phyloP scores from a whole-genome alignment of 2,329 filamentous ascomycete genomes.

The Raffaelea deltoideospora region DNA sequence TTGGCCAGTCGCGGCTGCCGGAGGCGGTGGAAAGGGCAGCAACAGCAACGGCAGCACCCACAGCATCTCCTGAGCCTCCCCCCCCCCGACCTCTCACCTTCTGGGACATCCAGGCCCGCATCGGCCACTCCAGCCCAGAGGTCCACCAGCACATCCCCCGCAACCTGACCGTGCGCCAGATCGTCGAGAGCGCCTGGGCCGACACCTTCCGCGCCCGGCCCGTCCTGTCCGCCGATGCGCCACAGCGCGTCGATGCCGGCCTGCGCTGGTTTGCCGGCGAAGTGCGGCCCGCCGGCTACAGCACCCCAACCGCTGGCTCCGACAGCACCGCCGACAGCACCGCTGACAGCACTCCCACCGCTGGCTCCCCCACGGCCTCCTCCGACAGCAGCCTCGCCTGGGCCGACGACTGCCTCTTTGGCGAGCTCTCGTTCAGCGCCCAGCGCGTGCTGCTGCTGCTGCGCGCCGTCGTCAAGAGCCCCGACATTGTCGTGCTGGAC shows the following conservation, averaged over 20 bases:
- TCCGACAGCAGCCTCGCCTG: slow-evolving; percentile 32
- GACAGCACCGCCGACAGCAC: slow-evolving; percentile 43
- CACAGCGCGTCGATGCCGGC: slow-evolving; percentile 48
- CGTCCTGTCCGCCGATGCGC: slow-evolving; percentile 40
- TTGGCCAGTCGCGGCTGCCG: slow-evolving; percentile 68
- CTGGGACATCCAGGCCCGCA: slow-evolving; percentile 79
- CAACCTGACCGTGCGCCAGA: slow-evolving; percentile 53
- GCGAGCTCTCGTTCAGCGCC: slow-evolving; percentile 60
- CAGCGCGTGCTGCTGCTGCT: slow-evolving; percentile 80
- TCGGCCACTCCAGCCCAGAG: slow-evolving; percentile 89
- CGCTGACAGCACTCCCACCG: slow-evolving; percentile 27
- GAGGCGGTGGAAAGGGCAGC: no score
- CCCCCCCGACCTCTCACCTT: slow-evolving; percentile 84
- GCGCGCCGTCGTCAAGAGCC: slow-evolving; percentile 63
- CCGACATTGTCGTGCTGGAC: slow-evolving; percentile 71
- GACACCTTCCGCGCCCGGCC: slow-evolving; percentile 69
- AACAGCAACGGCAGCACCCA: no score
- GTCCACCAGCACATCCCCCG: slow-evolving; percentile 87
- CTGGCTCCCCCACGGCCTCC: not conserved
- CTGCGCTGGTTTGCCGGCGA: slow-evolving; percentile 68
- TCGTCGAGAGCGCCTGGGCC: slow-evolving; percentile 77
- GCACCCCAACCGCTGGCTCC: not conserved
- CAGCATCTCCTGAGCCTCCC: no score
- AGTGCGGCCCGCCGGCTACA: slow-evolving; percentile 22
- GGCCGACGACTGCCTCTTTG: slow-evolving; percentile 54